These are phyloP conservation scores for Geotrichum phurueaensis DNA, from an alignment of 1,139 yeast genomes.

Conservation along the genomic window DNA sequence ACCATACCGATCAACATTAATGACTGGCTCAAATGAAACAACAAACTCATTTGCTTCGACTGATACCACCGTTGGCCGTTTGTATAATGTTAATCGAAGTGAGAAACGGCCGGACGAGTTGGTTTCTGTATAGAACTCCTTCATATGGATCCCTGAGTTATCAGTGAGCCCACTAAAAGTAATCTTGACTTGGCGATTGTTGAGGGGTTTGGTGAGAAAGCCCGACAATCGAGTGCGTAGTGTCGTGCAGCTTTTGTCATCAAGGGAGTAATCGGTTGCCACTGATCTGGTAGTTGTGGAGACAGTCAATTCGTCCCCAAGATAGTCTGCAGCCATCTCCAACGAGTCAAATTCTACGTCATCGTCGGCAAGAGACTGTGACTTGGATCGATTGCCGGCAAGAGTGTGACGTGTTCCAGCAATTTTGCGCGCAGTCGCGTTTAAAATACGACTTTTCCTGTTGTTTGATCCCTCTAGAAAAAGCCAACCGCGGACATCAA, in stretches of 20 bases:
- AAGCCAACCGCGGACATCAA: neutral
- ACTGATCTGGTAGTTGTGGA: neutral
- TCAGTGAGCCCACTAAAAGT: constrained; percentile 13
- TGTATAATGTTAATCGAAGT: constrained; percentile 29
- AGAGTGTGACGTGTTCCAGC: neutral
- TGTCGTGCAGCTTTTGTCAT: neutral
- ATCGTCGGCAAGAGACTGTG: neutral
- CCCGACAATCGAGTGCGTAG: neutral
- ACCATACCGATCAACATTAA: constrained; percentile 40
- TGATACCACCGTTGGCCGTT: constrained; percentile 25
- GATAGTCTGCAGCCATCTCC: neutral
- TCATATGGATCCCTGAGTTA: constrained; percentile 9
- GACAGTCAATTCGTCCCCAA: neutral
- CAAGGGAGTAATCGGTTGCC: neutral
- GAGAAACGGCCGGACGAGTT: constrained; percentile 37
- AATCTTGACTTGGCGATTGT: neutral
- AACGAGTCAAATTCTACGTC: neutral
- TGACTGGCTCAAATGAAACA: constrained; percentile 18
- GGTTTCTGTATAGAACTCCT: constrained; percentile 23
- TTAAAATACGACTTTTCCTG: neutral
- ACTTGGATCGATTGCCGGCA: neutral
- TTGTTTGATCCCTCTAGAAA: neutral
- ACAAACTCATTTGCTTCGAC: constrained; percentile 24
- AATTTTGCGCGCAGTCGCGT: neutral
- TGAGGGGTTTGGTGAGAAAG: neutral